Evolutionary conservation across 805 yeast genomes (phyloP), one percentile per base, ranked within the genome.

Genomic region (Kluyveromyces nonfermentans): DNA sequence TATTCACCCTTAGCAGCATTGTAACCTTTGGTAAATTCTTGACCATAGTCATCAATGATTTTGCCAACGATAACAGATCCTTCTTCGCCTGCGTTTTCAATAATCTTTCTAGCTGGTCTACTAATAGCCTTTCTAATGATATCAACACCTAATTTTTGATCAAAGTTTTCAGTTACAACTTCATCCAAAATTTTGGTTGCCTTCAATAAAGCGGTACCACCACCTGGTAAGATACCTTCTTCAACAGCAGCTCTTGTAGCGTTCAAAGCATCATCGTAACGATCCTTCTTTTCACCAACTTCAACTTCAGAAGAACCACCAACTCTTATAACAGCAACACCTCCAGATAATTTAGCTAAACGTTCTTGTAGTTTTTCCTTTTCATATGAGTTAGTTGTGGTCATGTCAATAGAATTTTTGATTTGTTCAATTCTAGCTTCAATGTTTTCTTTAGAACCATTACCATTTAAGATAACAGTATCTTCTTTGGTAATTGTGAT

Each of bases 221-320:
- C 98, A 73, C 98, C 98, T 63, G 98, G 98, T 54, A 93, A 77
- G 63, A 93, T 88, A 71, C 98, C 98, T 70, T 87, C 96, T 71
- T 90, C 90, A 51, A 93, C 96, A 53, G 98, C 98, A 46, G 98
- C 97, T 70, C 97, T 87, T 43, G 97, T 93, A 45, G 98, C 97
- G 64, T 93, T 90, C 64, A 93, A 77, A 21, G 98, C 97, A 72
- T 93, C 98, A 60, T 93, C 97, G 63, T 88, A 86, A 71, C 98
- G 84, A 68, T 93, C 98, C 75, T 93, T 93, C 93, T 93, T 93
- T 76, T 93, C 98, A 62, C 97, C 94, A 54, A 93, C 98, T 72
- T 93, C 97, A 54, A 93, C 85, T 72, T 93, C 97, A 18, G 96
- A 84, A 37, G 95, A 67, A 56, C 98, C 98, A 66, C 98, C 98